These are phyloP conservation scores for Thecaphora thlaspeos DNA, from an alignment of 1,284 basidiomycete species.

Conservation along the genomic window DNA sequence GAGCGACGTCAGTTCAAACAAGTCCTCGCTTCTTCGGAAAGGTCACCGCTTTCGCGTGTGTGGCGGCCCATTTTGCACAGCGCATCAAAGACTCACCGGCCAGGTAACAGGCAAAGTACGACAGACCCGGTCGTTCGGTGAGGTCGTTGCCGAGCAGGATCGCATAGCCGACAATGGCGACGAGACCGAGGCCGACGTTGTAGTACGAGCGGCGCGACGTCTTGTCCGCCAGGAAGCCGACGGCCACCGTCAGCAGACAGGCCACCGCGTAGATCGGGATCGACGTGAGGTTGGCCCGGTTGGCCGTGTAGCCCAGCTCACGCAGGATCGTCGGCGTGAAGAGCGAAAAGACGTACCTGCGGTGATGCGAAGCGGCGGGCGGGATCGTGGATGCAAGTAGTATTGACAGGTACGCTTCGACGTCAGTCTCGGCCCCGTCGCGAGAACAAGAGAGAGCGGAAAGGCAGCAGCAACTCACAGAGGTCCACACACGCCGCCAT, in stretches of 20 bases:
- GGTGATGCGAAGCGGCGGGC: no score
- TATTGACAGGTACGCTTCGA: no score
- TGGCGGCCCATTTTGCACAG: no score
- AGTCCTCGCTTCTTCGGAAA: no score
- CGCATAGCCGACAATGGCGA: constrained; percentile 66
- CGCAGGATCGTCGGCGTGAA: constrained; percentile 64
- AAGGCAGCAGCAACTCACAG: no score
- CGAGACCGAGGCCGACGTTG: constrained; percentile 61
- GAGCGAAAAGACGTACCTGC: constrained; percentile 72
- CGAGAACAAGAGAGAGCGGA: no score
- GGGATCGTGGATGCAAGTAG: no score
- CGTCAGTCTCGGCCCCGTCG: no score
- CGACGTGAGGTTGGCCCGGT: constrained; percentile 43
- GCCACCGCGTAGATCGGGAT: constrained; percentile 59
- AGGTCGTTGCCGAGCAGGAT: constrained; percentile 65
- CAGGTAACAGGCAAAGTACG: constrained; percentile 70
- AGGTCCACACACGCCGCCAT: constrained; percentile 57
- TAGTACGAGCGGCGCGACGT: constrained; percentile 66
- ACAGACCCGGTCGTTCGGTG: constrained; percentile 62
- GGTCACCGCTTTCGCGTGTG: no score
- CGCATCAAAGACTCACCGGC: constrained; percentile 55
- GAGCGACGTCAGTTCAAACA: no score
- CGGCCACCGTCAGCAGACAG: constrained; percentile 67
- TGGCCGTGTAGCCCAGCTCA: constrained; percentile 25
- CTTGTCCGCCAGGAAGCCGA: constrained; percentile 68